phyloP scores from a whole-genome alignment of 2,329 filamentous ascomycete genomes.

The Bisporella sp. region DNA sequence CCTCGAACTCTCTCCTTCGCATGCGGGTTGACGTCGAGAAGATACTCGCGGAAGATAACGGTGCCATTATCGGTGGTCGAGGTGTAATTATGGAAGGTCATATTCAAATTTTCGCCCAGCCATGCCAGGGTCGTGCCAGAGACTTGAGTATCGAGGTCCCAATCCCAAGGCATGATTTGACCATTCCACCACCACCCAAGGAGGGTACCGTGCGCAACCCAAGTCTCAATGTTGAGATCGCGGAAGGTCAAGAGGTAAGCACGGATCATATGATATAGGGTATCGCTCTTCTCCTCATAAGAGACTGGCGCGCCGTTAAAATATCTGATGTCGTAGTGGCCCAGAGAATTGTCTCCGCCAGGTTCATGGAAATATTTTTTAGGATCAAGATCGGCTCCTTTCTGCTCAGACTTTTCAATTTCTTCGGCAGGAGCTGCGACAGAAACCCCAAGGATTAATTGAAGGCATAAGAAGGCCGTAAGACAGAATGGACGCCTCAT shows the following conservation, averaged over 20 bases:
- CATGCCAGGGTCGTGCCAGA: slow-evolving; percentile 57
- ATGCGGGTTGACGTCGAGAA: slow-evolving; percentile 73
- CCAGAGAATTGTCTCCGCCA: slow-evolving; percentile 49
- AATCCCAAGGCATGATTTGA: slow-evolving; percentile 75
- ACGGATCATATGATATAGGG: slow-evolving; percentile 62
- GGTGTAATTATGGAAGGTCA: slow-evolving; percentile 42
- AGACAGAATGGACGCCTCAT: slow-evolving; percentile 14
- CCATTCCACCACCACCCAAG: slow-evolving; percentile 88
- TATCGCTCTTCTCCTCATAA: slow-evolving; percentile 59
- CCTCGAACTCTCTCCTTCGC: slow-evolving; percentile 53
- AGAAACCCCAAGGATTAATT: too few species aligned
- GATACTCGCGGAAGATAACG: slow-evolving; percentile 46
- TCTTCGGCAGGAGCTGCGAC: background rate
- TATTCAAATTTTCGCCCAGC: slow-evolving; percentile 61
- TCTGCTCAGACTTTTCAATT: background rate
- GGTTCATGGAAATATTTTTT: slow-evolving; percentile 42
- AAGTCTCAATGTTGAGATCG: slow-evolving; percentile 64
- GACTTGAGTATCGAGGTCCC: slow-evolving; percentile 78
- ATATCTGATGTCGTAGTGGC: slow-evolving; percentile 70
- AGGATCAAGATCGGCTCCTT: slow-evolving; percentile 2
- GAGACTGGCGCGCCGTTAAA: slow-evolving; percentile 53
- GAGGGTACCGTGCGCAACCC: slow-evolving; percentile 79
- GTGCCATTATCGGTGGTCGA: slow-evolving; percentile 33
- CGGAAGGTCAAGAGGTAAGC: slow-evolving; percentile 66
- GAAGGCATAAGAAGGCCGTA: background rate